Base-by-base conservation (phyloP, 2,329 filamentous ascomycete genomes). In the Pyrenochaeta sp. region DNA sequence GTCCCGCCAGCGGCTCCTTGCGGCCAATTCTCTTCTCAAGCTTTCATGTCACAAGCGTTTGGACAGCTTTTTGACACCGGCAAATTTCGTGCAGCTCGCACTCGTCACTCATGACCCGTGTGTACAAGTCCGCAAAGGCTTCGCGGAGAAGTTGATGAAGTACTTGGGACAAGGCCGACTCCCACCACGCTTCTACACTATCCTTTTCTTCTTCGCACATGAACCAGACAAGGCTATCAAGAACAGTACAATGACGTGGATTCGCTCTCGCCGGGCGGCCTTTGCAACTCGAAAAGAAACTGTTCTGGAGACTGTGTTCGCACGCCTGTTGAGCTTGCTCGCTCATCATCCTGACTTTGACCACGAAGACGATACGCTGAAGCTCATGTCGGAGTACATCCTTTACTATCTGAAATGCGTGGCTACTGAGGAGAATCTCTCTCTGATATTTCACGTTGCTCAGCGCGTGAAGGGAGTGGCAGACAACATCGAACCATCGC, bases 301-400 rank as follows among this genome's bases (percentile, higher is more conserved):
- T 7, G 80, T 88, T 6, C 83, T 99, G 76, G 93, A 97, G 71
- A 82, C 85, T 15, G 81, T 87, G 9, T 88, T 97, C 66, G 85
- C 89, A 18, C 85, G 94, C 7, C 81, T 97, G 22, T 78, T 99
- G 38, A 94, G 91, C 35, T 76, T 99, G 29, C 80, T 99, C 29
- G 92, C 93, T 4, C 93, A 97, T 67, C 94, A 99, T 68, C 92
- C 92, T 1, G 94, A 99, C 69, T 96, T 93, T 57, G 84, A 82
- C 20, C 60, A 47, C 3, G 66, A 71, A 5, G 72, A 84, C 2
- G 80, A 84, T 10, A 87, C 91, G 34, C 74, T 96, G 35, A 78
- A 85, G 30, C 90, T 96, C 64, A 92, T 96, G 68, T 86, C 89
- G 5, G 85, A 86, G 58, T 99, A 97, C 69, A 85, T 99, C 44